Evolutionary conservation across 1,139 yeast genomes (phyloP).

Genomic region (Tardiomyces digboiensis): DNA sequence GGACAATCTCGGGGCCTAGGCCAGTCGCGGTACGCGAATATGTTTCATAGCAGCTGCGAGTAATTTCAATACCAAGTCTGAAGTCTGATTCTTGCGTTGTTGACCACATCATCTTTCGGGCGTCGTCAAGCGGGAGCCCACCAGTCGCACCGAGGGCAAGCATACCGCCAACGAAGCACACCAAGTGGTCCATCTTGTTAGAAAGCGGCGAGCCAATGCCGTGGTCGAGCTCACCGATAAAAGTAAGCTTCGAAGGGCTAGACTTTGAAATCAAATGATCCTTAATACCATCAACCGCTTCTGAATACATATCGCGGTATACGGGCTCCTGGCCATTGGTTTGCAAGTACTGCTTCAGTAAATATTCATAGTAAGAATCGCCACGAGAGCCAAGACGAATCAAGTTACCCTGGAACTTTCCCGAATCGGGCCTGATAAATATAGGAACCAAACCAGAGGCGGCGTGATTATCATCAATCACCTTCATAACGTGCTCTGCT

Average conservation of each 20-base stretch:
- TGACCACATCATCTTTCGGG: conserved; percentile 38
- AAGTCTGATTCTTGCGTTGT: conserved; percentile 45
- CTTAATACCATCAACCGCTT: conserved; percentile 65
- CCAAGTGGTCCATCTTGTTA: conserved; percentile 90
- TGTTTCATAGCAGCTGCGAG: conserved; percentile 78
- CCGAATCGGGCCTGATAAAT: conserved; percentile 65
- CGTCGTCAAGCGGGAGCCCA: conserved; percentile 50
- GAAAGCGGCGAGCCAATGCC: conserved; percentile 55
- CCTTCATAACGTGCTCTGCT: conserved; percentile 63
- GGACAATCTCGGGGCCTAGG: conserved; percentile 80
- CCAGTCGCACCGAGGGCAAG: conserved; percentile 85
- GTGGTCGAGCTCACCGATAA: conserved; percentile 66
- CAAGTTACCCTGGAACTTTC: conserved; percentile 50
- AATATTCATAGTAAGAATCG: conserved; percentile 87
- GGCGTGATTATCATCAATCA: conserved; percentile 52
- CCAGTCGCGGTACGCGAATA: conserved; percentile 69
- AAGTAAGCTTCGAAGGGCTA: conserved; percentile 51
- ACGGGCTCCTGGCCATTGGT: conserved; percentile 52
- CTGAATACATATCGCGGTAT: conserved; percentile 70
- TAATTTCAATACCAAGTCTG: conserved; percentile 61
- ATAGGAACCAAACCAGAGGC: conserved; percentile 77
- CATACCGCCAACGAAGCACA: conserved; percentile 87
- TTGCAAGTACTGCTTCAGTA: conserved; percentile 78
- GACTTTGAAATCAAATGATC: conserved; percentile 55
- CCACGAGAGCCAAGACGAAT: conserved; percentile 88